A percentile compares a stretch with the other conserved stretches of the same genome.
phyloP scores from a whole-genome alignment of 768 basidiomycete species.

The Tricholoma saponaceum region DNA sequence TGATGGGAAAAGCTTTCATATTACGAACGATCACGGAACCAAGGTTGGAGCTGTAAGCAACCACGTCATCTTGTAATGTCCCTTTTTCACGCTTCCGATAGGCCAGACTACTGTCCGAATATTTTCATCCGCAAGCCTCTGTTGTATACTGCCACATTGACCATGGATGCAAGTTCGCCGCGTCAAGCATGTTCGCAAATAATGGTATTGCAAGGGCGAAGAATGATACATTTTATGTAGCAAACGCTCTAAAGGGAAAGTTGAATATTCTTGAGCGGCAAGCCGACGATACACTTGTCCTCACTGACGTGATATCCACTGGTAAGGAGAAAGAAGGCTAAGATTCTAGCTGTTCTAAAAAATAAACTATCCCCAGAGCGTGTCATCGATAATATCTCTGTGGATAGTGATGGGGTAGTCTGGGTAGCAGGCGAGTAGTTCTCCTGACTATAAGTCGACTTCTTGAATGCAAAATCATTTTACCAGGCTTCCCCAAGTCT shows the following conservation, averaged over 20 bases:
- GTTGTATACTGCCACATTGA: conserved; percentile 64
- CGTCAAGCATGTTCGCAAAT: conserved; percentile 41
- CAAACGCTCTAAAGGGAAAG: conserved; percentile 37
- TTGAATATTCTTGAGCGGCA: conserved; percentile 55
- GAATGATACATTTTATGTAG: conserved; percentile 66
- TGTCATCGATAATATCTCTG: conserved; percentile 54
- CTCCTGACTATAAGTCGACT: background rate
- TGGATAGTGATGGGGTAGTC: conserved; percentile 56
- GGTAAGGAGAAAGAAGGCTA: conserved; percentile 30
- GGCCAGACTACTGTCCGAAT: conserved; percentile 13
- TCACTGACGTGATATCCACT: conserved; percentile 48
- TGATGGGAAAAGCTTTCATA: conserved; percentile 61
- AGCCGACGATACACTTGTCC: conserved; percentile 51
- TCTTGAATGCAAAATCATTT: background rate
- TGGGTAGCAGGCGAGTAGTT: conserved; percentile 53
- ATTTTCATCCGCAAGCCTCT: conserved; percentile 36
- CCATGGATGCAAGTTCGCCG: conserved; percentile 58
- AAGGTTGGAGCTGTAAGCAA: conserved; percentile 52
- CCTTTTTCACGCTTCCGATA: background rate
- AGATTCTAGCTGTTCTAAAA: background rate
- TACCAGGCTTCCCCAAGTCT: conserved; percentile 39
- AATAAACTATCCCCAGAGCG: conserved; percentile 32
- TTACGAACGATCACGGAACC: conserved; percentile 62
- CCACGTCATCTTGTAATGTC: background rate
- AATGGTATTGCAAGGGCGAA: conserved; percentile 60